Evolutionary conservation across 331 rosid genomes (phyloP).

Genomic region (Malus hybrid): DNA sequence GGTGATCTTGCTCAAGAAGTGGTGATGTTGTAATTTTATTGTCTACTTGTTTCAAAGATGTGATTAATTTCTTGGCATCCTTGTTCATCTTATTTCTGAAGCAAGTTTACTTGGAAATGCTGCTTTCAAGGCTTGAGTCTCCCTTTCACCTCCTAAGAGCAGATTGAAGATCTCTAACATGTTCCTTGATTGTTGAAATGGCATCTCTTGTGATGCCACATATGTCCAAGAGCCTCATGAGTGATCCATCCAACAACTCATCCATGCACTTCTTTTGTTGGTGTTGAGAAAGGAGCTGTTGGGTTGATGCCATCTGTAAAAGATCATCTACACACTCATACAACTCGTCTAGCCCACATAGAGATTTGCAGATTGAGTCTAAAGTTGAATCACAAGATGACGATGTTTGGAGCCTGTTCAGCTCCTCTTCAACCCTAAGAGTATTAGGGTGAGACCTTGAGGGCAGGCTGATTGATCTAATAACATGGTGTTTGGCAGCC

Average conservation of each 20-base stretch:
- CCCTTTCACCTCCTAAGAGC: slow-evolving; percentile 59
- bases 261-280: slow-evolving; percentile 32
- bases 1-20: slow-evolving; percentile 24
- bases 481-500: slow-evolving; percentile 31
- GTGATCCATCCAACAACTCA: slow-evolving; percentile 49
- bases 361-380: slow-evolving; percentile 22
- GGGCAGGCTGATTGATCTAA: slow-evolving; percentile 65
- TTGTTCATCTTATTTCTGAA: slow-evolving; percentile 52
- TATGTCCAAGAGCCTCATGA: slow-evolving; percentile 41
- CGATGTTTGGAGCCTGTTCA: slow-evolving; percentile 27
- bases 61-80: slow-evolving; percentile 32
- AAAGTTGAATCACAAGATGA: background rate
- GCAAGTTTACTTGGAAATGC: slow-evolving; percentile 27
- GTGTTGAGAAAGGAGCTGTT: slow-evolving; percentile 33
- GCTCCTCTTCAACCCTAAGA: slow-evolving; percentile 34
- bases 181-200: slow-evolving; percentile 41
- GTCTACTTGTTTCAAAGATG: slow-evolving; percentile 36
- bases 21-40: slow-evolving; percentile 8
- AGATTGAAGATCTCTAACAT: slow-evolving; percentile 53
- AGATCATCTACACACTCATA: slow-evolving; percentile 41
- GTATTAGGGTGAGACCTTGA: slow-evolving; percentile 58
- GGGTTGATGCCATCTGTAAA: slow-evolving; percentile 48
- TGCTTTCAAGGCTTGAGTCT: slow-evolving; percentile 31
- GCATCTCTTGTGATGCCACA: slow-evolving; percentile 57
- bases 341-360: slow-evolving; percentile 37